phyloP scores from a whole-genome alignment of 169 alveolate species.

The Eimeria maxima region DNA sequence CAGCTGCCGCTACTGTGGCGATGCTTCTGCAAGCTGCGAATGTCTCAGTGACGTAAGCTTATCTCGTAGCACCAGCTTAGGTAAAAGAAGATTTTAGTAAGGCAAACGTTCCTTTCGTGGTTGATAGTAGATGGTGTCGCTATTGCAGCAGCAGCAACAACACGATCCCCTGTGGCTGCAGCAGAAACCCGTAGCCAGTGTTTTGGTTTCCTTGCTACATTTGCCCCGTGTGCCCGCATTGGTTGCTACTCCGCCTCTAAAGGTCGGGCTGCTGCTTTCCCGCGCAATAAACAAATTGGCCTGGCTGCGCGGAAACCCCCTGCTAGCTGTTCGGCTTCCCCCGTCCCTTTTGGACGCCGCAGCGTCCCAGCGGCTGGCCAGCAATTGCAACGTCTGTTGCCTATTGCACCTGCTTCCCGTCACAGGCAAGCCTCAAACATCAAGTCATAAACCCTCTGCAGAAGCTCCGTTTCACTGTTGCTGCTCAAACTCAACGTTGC shows the following conservation, averaged over 20 bases:
- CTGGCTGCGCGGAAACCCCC: conserved; percentile 52
- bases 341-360: conserved; percentile 40
- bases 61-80: not conserved
- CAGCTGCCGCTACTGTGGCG: conserved; percentile 58
- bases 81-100: not conserved
- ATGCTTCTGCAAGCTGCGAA: conserved; percentile 28
- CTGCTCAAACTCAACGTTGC: not conserved
- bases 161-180: not conserved
- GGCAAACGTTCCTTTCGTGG: not conserved
- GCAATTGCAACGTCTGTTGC: conserved; percentile 7
- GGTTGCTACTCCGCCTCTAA: not conserved
- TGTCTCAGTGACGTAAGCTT: conserved; percentile 52
- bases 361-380: not conserved
- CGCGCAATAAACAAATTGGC: conserved; percentile 63
- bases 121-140: not conserved
- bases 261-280: conserved; percentile 55
- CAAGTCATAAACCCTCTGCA: not conserved
- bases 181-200: not conserved
- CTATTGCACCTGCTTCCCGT: conserved; percentile 46
- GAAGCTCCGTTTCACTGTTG: not conserved
- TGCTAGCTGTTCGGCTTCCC: conserved; percentile 40
- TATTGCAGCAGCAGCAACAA: not conserved
- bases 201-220: not conserved
- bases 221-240: not conserved
- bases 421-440: not conserved